Conservation (phyloP, 176 grass and related monocot genomes). For the Oryza glaberrima region DNA sequence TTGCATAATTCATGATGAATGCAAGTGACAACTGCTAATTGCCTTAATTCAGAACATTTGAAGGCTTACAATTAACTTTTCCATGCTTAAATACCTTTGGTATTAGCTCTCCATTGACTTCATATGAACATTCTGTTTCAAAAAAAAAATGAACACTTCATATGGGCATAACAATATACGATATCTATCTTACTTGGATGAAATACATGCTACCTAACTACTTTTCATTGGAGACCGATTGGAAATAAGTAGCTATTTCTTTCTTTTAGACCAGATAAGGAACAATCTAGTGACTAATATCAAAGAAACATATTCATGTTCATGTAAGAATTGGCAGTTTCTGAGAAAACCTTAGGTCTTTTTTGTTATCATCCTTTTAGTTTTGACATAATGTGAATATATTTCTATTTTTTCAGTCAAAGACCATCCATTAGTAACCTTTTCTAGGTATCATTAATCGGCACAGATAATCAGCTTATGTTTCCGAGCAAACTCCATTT, state of each 20-base stretch:
- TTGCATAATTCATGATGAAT: background rate
- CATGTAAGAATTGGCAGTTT: too few relatives aligned
- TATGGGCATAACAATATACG: background rate
- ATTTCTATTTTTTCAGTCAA: background rate
- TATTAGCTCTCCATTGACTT: background rate
- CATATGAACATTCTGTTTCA: background rate
- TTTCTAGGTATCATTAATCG: background rate
- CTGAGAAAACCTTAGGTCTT: background rate
- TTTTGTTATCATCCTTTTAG: background rate
- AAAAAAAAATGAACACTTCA: too few relatives aligned
- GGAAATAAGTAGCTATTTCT: background rate
- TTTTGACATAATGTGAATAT: background rate
- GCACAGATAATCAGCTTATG: background rate
- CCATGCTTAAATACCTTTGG: background rate
- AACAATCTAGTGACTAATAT: too few relatives aligned
- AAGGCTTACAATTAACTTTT: background rate
- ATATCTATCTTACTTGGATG: background rate
- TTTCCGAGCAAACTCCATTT: background rate
- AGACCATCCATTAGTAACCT: background rate
- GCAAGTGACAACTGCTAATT: background rate
- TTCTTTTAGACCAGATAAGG: too few relatives aligned
- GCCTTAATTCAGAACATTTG: background rate
- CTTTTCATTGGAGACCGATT: background rate
- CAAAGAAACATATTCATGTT: too few relatives aligned
- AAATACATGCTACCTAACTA: background rate